Evolutionary conservation across 768 basidiomycete species (phyloP).

Genomic region (Cystofilobasidium macerans): DNA sequence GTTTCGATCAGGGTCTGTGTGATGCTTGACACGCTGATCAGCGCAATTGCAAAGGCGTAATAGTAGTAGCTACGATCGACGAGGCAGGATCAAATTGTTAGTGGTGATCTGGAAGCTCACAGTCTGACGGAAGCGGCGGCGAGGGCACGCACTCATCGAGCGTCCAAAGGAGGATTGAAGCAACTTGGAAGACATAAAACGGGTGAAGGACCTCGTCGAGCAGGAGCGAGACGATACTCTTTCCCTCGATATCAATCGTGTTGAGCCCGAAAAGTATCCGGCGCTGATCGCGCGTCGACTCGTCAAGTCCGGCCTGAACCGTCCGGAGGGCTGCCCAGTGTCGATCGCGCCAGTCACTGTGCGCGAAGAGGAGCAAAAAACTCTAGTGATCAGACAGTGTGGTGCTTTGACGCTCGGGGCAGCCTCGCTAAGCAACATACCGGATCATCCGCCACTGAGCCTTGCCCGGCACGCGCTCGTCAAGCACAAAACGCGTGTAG

Average conservation of each 20-base stretch:
- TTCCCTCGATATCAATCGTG: conserved; percentile 78
- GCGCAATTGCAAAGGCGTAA: conserved; percentile 90
- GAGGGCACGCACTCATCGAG: conserved; percentile 55
- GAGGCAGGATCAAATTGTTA: no score
- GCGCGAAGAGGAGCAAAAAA: not conserved
- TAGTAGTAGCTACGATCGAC: conserved; percentile 46
- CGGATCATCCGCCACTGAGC: conserved; percentile 57
- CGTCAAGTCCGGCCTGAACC: conserved; percentile 56
- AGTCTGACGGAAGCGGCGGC: not conserved
- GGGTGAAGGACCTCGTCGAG: conserved; percentile 96
- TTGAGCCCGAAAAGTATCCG: conserved; percentile 68
- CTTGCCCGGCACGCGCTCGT: conserved; percentile 60
- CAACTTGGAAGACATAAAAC: conserved; percentile 96
- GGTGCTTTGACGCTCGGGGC: no score
- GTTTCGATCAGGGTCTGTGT: conserved; percentile 81
- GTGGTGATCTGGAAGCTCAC: not conserved
- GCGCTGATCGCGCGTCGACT: conserved; percentile 52
- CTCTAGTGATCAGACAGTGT: conserved; percentile 7
- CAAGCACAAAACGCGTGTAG: conserved; percentile 78
- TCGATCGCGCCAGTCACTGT: conserved; percentile 85
- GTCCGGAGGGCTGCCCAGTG: conserved; percentile 53
- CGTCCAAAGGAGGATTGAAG: conserved; percentile 86
- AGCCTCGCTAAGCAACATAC: conserved; percentile 49
- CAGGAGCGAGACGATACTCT: conserved; percentile 62
- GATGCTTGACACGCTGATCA: conserved; percentile 79